Conservation (phyloP, 2,329 filamentous ascomycete genomes). For the Beauveria sp. region DNA sequence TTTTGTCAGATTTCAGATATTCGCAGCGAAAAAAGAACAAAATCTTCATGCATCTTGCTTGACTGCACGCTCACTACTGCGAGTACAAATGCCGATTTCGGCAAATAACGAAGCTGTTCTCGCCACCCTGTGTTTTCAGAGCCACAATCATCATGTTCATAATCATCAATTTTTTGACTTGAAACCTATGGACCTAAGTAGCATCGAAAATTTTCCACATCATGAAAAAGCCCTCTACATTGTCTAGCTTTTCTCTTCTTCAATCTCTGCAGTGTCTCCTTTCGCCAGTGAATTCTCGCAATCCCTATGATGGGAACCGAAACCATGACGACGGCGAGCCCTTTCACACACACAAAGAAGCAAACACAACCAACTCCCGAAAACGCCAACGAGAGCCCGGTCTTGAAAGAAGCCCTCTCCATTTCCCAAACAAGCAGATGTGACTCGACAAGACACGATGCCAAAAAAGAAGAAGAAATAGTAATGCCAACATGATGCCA, state of each 20-base stretch:
- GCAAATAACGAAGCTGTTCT: neutral
- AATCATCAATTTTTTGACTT: conserved; percentile 8
- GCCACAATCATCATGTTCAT: conserved; percentile 1
- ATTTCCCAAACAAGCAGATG: neutral
- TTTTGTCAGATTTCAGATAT: conserved; percentile 6
- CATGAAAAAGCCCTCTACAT: conserved; percentile 8
- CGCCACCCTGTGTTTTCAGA: neutral
- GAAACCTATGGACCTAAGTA: neutral
- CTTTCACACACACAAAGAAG: conserved; percentile 15
- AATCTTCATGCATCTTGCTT: neutral
- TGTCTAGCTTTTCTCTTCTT: neutral
- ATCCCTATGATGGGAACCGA: neutral
- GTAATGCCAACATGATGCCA: conserved; percentile 6
- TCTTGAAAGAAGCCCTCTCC: neutral
- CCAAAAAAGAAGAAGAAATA: neutral
- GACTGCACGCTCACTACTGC: too few species aligned
- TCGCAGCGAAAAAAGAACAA: neutral
- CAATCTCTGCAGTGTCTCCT: neutral
- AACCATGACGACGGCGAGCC: too few species aligned
- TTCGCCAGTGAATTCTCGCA: neutral
- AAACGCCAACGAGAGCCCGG: conserved; percentile 3
- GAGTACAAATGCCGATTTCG: too few species aligned
- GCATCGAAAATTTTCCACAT: neutral
- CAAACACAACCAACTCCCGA: conserved; percentile 12
- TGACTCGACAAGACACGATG: neutral